These are phyloP conservation scores for Rhamnella rubrinervis DNA, from an alignment of 331 rosid genomes.

Conservation along the genomic window DNA sequence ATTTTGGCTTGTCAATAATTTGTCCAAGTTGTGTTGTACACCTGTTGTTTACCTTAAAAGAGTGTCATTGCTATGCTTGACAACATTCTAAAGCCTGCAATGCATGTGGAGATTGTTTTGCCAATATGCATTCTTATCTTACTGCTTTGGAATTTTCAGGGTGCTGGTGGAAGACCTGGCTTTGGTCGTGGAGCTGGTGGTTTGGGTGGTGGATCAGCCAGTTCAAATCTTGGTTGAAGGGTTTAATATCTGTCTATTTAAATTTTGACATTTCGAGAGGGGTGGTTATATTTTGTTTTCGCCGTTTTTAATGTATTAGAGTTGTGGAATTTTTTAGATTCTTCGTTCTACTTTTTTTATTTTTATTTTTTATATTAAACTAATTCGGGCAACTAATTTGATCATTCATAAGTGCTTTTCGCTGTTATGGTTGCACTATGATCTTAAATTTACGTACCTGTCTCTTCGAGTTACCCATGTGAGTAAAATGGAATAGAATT, in stretches of 20 bases:
- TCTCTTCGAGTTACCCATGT: too few species aligned
- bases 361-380: not conserved
- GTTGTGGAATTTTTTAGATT: not conserved
- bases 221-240: slow-evolving; percentile 44
- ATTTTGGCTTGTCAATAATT: too few species aligned
- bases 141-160: slow-evolving; percentile 33
- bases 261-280: too few species aligned
- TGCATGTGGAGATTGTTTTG: not conserved
- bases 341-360: not conserved
- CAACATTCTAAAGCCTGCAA: too few species aligned
- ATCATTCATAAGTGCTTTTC: not conserved
- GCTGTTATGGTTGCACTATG: too few species aligned
- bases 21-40: too few species aligned
- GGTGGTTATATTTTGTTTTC: not conserved
- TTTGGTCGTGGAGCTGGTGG: slow-evolving; percentile 93
- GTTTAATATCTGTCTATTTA: not conserved
- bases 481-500: too few species aligned
- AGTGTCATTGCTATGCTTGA: too few species aligned
- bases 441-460: too few species aligned
- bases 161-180: slow-evolving; percentile 77
- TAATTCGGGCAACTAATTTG: not conserved
- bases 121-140: not conserved
- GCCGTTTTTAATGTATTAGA: not conserved
- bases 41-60: too few species aligned
- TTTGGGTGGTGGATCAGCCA: slow-evolving; percentile 63